A percentile compares a stretch with the other conserved stretches of the same genome.
Conservation (phyloP, 2,329 filamentous ascomycete genomes). For the Daldinia eschscholtzii region DNA sequence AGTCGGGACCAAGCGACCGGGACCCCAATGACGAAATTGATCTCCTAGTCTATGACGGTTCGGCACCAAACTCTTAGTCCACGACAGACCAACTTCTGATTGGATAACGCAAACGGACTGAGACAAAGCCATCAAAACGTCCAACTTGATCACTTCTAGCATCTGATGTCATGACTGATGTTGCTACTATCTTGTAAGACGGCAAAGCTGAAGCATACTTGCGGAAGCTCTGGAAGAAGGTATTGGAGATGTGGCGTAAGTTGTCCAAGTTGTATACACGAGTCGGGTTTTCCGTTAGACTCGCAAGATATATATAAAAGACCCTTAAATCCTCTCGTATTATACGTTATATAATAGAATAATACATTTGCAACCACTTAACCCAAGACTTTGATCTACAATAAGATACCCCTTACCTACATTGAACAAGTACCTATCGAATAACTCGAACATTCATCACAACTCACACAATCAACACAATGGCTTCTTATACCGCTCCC, state of each 20-base stretch:
- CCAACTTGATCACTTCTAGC: slow-evolving; percentile 34
- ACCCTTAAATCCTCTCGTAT: neutral
- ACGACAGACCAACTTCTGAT: slow-evolving; percentile 35
- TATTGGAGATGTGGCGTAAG: neutral
- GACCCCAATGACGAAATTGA: slow-evolving; percentile 46
- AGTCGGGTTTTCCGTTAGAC: neutral
- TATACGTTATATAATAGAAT: neutral
- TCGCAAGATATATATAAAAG: slow-evolving; percentile 23
- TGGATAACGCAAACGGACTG: slow-evolving; percentile 35
- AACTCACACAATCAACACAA: slow-evolving; percentile 9
- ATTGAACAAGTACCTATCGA: neutral
- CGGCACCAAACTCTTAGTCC: slow-evolving; percentile 27
- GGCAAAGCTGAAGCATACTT: slow-evolving; percentile 20
- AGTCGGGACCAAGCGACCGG: slow-evolving; percentile 32
- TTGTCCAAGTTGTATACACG: slow-evolving; percentile 5
- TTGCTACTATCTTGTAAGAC: slow-evolving; percentile 19
- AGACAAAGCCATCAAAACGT: slow-evolving; percentile 33
- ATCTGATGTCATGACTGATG: slow-evolving; percentile 47
- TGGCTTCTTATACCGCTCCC: slow-evolving; percentile 37
- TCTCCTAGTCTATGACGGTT: slow-evolving; percentile 36
- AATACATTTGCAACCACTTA: neutral
- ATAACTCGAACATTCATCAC: neutral
- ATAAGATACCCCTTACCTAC: neutral
- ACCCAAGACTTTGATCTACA: neutral
- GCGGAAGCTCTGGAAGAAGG: slow-evolving; percentile 14